A percentile compares a stretch with the other conserved stretches of the same genome.
Conservation (phyloP, 1,284 basidiomycete genomes). For the Ustilago xerochloae region DNA sequence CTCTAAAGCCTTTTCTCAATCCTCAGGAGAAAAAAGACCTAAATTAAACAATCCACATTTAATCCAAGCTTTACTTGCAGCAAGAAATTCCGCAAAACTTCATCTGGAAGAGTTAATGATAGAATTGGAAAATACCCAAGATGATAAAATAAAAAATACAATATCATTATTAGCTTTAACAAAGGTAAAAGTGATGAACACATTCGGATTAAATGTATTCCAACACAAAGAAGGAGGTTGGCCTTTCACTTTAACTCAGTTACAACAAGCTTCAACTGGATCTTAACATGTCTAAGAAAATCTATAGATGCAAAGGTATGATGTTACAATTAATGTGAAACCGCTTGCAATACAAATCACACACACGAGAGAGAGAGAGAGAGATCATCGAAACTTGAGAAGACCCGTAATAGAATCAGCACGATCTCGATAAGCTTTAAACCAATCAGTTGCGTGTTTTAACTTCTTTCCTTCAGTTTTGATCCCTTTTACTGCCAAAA, state of each 20-base stretch:
- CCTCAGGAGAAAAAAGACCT: constrained; percentile 2
- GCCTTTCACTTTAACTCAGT: constrained; percentile 13
- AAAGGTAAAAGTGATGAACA: constrained; percentile 7
- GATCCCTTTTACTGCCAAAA: constrained; percentile 20
- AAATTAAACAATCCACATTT: background rate
- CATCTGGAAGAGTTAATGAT: background rate
- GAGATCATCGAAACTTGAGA: constrained; percentile 4
- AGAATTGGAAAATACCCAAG: background rate
- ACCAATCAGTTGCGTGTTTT: constrained; percentile 46
- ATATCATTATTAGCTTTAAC: background rate
- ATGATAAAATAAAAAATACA: background rate
- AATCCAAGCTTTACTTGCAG: constrained; percentile 14
- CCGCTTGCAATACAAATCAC: background rate
- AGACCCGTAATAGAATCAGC: constrained; percentile 19
- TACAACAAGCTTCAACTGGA: too few relatives aligned
- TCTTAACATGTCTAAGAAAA: too few relatives aligned
- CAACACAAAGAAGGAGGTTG: background rate
- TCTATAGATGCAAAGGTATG: too few relatives aligned
- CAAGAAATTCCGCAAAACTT: constrained; percentile 6
- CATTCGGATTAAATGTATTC: too few relatives aligned
- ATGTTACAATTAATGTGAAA: background rate
- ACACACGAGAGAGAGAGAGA: background rate
- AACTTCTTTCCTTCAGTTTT: constrained; percentile 43
- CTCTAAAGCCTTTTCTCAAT: constrained; percentile 13
- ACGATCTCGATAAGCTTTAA: constrained; percentile 49